Conservation (phyloP, 192 early-diverging fungal genomes). For the Coemansia sp. region DNA sequence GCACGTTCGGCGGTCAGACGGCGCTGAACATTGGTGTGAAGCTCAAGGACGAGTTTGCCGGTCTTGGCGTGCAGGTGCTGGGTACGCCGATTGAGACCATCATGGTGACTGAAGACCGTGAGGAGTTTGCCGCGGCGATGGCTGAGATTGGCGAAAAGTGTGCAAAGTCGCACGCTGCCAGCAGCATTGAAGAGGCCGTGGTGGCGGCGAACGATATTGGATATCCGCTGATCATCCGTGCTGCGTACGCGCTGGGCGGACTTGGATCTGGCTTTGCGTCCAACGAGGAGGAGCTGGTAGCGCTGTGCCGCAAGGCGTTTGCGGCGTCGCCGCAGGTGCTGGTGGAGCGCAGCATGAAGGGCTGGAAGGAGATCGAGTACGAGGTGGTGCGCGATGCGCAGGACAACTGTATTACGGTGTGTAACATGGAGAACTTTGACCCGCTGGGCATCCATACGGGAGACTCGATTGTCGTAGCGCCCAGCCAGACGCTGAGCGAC, state of each 20-base stretch:
- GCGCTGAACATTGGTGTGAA: constrained; percentile 96
- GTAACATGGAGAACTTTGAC: constrained; percentile 99
- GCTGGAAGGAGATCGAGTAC: constrained; percentile 99
- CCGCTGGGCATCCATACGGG: constrained; percentile 99
- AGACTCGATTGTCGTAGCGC: constrained; percentile 98
- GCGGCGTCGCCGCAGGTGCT: constrained; percentile 91
- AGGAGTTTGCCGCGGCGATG: constrained; percentile 85
- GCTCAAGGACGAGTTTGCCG: constrained; percentile 80
- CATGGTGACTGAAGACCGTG: constrained; percentile 96
- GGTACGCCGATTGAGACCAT: constrained; percentile 95
- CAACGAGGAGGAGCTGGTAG: constrained; percentile 76
- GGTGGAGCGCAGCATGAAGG: constrained; percentile 96
- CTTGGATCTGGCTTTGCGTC: constrained; percentile 96
- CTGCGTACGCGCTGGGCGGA: constrained; percentile 94
- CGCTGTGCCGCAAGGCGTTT: constrained; percentile 84
- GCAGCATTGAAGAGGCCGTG: constrained; percentile 80
- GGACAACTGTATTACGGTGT: constrained; percentile 99
- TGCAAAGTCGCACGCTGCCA: constrained; percentile 82
- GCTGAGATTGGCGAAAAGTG: constrained; percentile 87
- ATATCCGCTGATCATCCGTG: constrained; percentile 94
- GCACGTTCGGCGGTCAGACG: constrained; percentile 98
- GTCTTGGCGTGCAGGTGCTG: constrained; percentile 85
- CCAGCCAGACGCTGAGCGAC: constrained; percentile 94
- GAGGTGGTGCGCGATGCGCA: constrained; percentile 93
- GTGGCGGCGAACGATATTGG: constrained; percentile 83